Evolutionary conservation across 2,329 filamentous ascomycete species (phyloP).

Genomic region (Phoma sp.): DNA sequence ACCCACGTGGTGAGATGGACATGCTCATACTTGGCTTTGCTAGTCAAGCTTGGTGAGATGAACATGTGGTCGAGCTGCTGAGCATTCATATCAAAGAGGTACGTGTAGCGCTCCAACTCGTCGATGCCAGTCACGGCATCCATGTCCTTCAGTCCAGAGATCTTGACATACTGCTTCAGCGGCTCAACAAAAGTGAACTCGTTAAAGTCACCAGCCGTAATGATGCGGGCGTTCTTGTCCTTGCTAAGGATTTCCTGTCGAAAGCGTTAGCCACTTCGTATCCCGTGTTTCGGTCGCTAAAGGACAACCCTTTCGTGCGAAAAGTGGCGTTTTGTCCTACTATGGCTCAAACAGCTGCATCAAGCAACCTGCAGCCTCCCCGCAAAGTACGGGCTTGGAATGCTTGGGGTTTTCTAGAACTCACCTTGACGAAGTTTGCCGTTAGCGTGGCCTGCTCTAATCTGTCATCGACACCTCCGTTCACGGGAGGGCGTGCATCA

Average conservation of each 20-base stretch:
- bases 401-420: constrained; percentile 14
- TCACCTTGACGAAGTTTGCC: constrained; percentile 52
- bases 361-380: constrained; percentile 24
- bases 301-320: constrained; percentile 22
- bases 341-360: constrained; percentile 10
- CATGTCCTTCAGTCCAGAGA: constrained; percentile 66
- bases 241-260: constrained; percentile 59
- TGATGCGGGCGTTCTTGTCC: constrained; percentile 64
- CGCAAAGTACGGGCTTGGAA: constrained; percentile 16
- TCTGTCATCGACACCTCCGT: constrained; percentile 67
- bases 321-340: constrained; percentile 22
- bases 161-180: constrained; percentile 60
- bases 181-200: constrained; percentile 72
- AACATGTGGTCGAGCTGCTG: constrained; percentile 76
- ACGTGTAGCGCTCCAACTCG: constrained; percentile 70
- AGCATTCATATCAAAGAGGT: constrained; percentile 73
- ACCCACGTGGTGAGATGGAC: constrained; percentile 75
- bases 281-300: neutral
- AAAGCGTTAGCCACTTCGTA: constrained; percentile 39
- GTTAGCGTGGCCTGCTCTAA: constrained; percentile 65
- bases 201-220: constrained; percentile 75
- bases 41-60: constrained; percentile 63
- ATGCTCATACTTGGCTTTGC: constrained; percentile 65
- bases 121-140: constrained; percentile 65
- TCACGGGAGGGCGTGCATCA: constrained; percentile 70